These are phyloP conservation scores for Penicillium sp. DNA, from an alignment of 2,329 filamentous ascomycete genomes.

Conservation along the genomic window DNA sequence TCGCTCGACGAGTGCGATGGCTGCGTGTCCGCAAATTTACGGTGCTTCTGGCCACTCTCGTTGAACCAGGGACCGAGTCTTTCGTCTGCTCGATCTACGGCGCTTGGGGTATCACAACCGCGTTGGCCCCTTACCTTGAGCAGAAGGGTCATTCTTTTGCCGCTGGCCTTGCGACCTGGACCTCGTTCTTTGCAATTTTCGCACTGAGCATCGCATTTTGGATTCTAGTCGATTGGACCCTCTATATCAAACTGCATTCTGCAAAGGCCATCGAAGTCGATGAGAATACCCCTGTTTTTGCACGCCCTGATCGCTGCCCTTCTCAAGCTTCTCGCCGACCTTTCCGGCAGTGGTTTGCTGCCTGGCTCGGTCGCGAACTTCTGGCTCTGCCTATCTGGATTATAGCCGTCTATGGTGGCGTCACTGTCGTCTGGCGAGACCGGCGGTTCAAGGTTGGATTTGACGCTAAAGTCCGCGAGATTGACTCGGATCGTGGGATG, in stretches of 20 bases:
- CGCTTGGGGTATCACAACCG: slow-evolving; percentile 76
- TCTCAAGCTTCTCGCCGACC: slow-evolving; percentile 55
- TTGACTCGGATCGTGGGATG: slow-evolving; percentile 36
- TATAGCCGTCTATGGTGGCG: slow-evolving; percentile 87
- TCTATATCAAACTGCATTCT: slow-evolving; percentile 77
- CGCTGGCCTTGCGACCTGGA: slow-evolving; percentile 69
- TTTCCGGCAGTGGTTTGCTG: slow-evolving; percentile 74
- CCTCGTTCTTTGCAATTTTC: slow-evolving; percentile 70
- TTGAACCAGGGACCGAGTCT: slow-evolving; percentile 91
- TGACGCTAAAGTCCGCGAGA: slow-evolving; percentile 79
- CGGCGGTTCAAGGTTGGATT: slow-evolving; percentile 79
- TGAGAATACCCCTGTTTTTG: slow-evolving; percentile 75
- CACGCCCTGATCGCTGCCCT: slow-evolving; percentile 55
- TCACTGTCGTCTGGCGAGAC: slow-evolving; percentile 86
- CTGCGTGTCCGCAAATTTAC: slow-evolving; percentile 93
- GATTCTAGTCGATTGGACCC: slow-evolving; percentile 75
- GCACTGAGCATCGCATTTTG: slow-evolving; percentile 68
- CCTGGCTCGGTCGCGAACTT: slow-evolving; percentile 84
- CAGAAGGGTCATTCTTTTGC: slow-evolving; percentile 45
- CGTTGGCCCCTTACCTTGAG: slow-evolving; percentile 65
- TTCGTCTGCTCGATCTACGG: slow-evolving; percentile 83
- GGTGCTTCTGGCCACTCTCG: slow-evolving; percentile 83
- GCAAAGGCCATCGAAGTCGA: slow-evolving; percentile 73
- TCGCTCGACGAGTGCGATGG: slow-evolving; percentile 84
- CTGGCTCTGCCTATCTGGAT: slow-evolving; percentile 89